Evolutionary conservation across 2,329 filamentous ascomycete genomes (phyloP), one percentile per base, ranked within the genome.

Genomic region (Stachybotrys chlorohalonatus): DNA sequence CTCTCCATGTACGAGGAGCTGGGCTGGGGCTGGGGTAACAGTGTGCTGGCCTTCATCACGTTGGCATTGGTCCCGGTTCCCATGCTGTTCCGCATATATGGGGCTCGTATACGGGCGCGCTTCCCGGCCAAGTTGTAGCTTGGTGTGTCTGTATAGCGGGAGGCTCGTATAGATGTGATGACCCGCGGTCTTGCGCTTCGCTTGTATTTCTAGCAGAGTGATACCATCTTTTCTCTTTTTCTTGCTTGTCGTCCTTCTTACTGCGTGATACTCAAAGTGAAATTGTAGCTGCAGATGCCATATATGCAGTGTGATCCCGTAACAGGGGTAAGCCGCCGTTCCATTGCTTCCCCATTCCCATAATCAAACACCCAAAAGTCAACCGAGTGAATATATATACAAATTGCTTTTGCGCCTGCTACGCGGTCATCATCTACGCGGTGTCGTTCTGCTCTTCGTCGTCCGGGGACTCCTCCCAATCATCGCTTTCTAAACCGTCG

Each of bases 401-500:
- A 42, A 42, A 9, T 42, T 5, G 9, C 8, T 13, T 42, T 42
- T 42, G 2, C 36, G 36, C 36, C 24, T 4, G 24, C 24, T 24
- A 4, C 2, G 24, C 24, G 24, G 24, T 24, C 24, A 24, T 24
- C 24, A 51, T 32, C 50, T 39, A 52, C 32, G 50, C 50, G 32
- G 11, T 17, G 42, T 54, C 54, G 16, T 63, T 61, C 17, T 60
- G 60, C 0, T 68, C 62, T 2, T 67, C 58, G 42, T 68, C 65
- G 0, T 67, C 66, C 4, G 70, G 67, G 11, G 68, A 67, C 2
- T 70, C 62, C 6, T 63, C 56, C 70, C 73, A 80, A 52, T 84
- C 82, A 5, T 76, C 81, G 57, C 82, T 85, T 64, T 86, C 83
- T 0, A 86, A 70, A 0, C 75, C 76, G 2, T 72, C 70, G 2